Evolutionary conservation across 2,329 filamentous ascomycete species (phyloP).

Genomic region (Aspergillus luchuensis): DNA sequence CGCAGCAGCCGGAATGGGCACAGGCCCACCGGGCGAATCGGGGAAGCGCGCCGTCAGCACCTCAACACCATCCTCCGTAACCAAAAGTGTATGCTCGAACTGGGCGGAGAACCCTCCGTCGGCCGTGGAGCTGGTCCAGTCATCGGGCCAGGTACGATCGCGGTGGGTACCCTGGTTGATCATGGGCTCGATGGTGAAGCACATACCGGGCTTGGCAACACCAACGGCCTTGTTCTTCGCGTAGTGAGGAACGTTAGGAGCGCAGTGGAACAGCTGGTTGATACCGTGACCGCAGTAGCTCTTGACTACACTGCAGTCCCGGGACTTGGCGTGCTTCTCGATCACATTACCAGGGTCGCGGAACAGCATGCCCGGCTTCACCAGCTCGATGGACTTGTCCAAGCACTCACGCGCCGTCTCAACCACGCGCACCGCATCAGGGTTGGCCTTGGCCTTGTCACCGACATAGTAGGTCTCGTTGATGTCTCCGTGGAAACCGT

Average conservation of each 20-base stretch:
- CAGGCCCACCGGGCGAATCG: conserved; percentile 73
- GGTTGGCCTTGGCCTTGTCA: conserved; percentile 77
- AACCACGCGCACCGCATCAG: conserved; percentile 85
- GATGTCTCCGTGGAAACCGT: conserved; percentile 91
- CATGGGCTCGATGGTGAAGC: conserved; percentile 99
- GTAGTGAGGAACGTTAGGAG: conserved; percentile 95
- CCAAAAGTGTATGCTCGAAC: conserved; percentile 86
- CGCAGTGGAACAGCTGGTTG: conserved; percentile 88
- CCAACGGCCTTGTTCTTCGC: conserved; percentile 98
- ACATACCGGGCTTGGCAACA: conserved; percentile 93
- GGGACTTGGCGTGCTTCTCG: conserved; percentile 87
- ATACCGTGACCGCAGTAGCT: conserved; percentile 97
- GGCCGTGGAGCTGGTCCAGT: conserved; percentile 94
- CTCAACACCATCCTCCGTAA: conserved; percentile 81
- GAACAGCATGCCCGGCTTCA: conserved; percentile 91
- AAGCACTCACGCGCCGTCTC: conserved; percentile 88
- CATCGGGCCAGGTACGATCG: conserved; percentile 96
- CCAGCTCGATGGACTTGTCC: conserved; percentile 84
- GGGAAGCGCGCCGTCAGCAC: conserved; percentile 72
- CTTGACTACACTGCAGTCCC: conserved; percentile 85
- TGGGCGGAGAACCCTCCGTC: conserved; percentile 91
- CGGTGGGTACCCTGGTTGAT: conserved; percentile 87
- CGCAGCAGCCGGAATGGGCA: conserved; percentile 56
- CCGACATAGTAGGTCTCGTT: conserved; percentile 99
- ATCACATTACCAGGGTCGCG: conserved; percentile 92